Base-by-base conservation (phyloP, 2,329 filamentous ascomycete genomes). In the Stemphylium vesicarium region DNA sequence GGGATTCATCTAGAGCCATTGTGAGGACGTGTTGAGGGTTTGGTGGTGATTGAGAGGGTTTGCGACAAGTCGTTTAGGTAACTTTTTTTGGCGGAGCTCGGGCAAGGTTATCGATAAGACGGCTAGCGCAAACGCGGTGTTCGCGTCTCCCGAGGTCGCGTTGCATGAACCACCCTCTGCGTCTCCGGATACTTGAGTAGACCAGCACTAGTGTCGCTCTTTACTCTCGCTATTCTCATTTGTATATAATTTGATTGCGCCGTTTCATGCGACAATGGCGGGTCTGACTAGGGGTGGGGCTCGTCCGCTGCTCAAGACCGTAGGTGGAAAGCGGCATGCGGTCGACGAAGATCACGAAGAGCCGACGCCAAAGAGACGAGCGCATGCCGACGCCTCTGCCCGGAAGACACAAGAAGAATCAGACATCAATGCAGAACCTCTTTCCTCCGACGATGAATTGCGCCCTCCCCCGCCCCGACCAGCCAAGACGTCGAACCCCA, bases 341-440 rank as follows among this genome's bases (percentile, higher is more conserved):
- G 69, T 57, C 5, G 51, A 64, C 4, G 64, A 75, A 1, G 71
- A 78, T 41, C 76, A 79, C 45, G 70, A 74, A 22, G 69, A 74
- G 22, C 56, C 58, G 18, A 20, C 42, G 7, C 29, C 40, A 18
- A 57, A 59, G 50, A 43, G 53, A 45, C 42, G 47, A 36, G 50
- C 50, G 9, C 38, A 42, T 4, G 20, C n/a, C 6, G 16, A 26
- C 7, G 24, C 11, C 24, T 7, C 36, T 10, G 16, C 41, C 24
- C 33, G 5, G 32, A 43, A 43, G 9, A 12, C 45, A 36, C 36
- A 46, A 7, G 41, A 41, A 59, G 16, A 56, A 61, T 16, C 44
- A 54, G 20, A 53, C 22, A 20, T 69, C 26, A 41, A 60, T 36
- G 59, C 59, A 1, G 66, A 70, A 3, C 69, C 71, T 2, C 13